A percentile compares a stretch with the other conserved stretches of the same genome.
Conservation (phyloP, 352 stramenopile species). For the Phytopythium sindhum region DNA sequence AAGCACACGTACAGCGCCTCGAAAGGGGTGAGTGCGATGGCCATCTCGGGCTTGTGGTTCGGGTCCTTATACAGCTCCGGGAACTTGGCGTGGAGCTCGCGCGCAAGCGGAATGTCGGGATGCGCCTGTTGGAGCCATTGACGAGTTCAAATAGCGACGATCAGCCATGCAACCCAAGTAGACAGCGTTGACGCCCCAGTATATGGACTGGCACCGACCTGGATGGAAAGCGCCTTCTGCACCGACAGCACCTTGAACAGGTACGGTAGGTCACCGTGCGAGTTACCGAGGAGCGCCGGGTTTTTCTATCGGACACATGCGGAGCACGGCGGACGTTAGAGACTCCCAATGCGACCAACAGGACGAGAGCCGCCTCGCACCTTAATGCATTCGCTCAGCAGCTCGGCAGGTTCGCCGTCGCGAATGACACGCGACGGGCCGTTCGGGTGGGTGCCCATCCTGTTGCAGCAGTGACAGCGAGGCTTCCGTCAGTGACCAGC, state of each 20-base stretch:
- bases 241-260: slow-evolving; percentile 99
- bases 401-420: slow-evolving; percentile 27
- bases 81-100: slow-evolving; percentile 76
- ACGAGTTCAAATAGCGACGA: too few relatives aligned
- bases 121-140: slow-evolving; percentile 44
- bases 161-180: too few relatives aligned
- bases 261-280: slow-evolving; percentile 90
- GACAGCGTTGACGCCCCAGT: too few relatives aligned
- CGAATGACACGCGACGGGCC: slow-evolving; percentile 80
- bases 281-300: slow-evolving; percentile 29
- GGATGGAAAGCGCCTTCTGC: slow-evolving; percentile 97
- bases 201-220: too few relatives aligned
- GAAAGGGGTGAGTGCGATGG: slow-evolving; percentile 96
- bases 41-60: slow-evolving; percentile 99
- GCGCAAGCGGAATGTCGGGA: slow-evolving; percentile 78
- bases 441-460: slow-evolving; percentile 94
- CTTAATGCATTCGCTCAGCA: slow-evolving; percentile 76
- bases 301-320: slow-evolving; percentile 24
- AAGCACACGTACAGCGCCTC: slow-evolving; percentile 81
- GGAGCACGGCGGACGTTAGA: neutral
- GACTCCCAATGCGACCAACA: neutral
- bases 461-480: slow-evolving; percentile 19
- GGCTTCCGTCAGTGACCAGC: neutral
- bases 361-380: slow-evolving; percentile 12
- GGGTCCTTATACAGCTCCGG: slow-evolving; percentile 96